Evolutionary conservation across 2,329 filamentous ascomycete genomes (phyloP), one percentile per base, ranked within the genome.

Genomic region (Aspergillus viridinutans): DNA sequence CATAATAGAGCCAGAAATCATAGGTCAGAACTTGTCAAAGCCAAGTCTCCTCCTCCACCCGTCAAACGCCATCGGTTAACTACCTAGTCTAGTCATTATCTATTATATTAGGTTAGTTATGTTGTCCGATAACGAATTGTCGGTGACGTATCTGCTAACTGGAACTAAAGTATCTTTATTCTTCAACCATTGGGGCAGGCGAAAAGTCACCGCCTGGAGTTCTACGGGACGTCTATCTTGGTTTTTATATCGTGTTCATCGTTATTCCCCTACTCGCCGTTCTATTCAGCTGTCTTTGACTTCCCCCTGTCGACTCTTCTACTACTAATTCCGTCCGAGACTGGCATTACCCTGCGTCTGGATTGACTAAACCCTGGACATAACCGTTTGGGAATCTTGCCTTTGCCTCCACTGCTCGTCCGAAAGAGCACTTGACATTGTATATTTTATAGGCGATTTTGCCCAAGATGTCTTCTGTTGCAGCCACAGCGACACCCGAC

Each of bases 401-500:
- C 5, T 17, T 38, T 17, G 32, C 32, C 32, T 38, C 14, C 32
- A 17, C 32, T 29, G 35, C 32, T 45, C 20, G 4, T 26, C 20
- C 28, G 23, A 49, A 54, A 49, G 23, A 9, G 25, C 14, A 32
- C 17, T 25, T 42, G 29, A 40, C 42, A 42, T 20, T 48, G 20
- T 25, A 45, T 29, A 17, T 35, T 32, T 5, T 47, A 23, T 47
- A 25, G 5, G 17, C 43, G 3, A 14, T 7, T 47, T 17, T 23
- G 43, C 58, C 42, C 45, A 60, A 61, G 49, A 73, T 74, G 60
- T 70, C 72, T 48, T 68, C 74, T 43, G 58, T 66, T 29, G 63
- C 63, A 51, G 55, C 67, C 10, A 62, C 65, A 43, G 58, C 67
- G 12, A 60, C 70, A 42, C 68, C 72, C 32, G 84, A 86, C 69